Evolutionary conservation across 2,329 filamentous ascomycete genomes (phyloP), one percentile per base, ranked within the genome.

Genomic region (Ceratocystis variospora): DNA sequence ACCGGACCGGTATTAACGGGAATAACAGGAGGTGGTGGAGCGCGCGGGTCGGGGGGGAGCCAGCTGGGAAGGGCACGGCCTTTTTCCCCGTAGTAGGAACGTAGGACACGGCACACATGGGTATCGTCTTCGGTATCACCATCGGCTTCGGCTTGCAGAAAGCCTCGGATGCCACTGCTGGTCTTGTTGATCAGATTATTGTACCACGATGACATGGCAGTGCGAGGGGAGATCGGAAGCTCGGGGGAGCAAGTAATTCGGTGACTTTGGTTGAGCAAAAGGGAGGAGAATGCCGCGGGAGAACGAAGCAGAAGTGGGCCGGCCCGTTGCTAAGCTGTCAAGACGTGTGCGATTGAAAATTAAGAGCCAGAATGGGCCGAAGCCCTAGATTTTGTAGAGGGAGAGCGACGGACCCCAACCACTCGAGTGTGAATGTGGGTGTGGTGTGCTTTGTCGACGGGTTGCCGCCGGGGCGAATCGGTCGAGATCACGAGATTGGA

Each of bases 41-140:
- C 75, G 76, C 90, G 93, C n/a, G 90, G 92, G 75, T 96, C 90
- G 5, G 89, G 87, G 6, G 92, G 90, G 6, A 97, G 86, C 93
- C 94, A 97, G 71, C 80, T 77, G 0, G 94, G 94, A 69, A 92
- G 88, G 1, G 85, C 81, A 25, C 87, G 86, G 71, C 87, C 89
- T 73, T 95, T 94, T 75, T 97, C 92, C 63, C 80, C 84, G 80
- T 99, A 97, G 81, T 97, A 96, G 71, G 86, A 87, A 72, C 94
- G 88, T 31, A 99, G 84, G 45, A 96, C 91, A 72, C 94, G 89
- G 77, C 90, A 95, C 72, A 97, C 88, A 78, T 97, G 91, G 2
- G 91, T 95, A 78, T 96, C 90, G 78, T 97, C 92, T 76, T 95
- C 83, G 69, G 85, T 87, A 73, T 88, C 86, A 76, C 87, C 86